A percentile compares a stretch with the other conserved stretches of the same genome.
Conservation (phyloP, 2,329 filamentous ascomycete genomes). For the Calonectria pseudoturangicola region DNA sequence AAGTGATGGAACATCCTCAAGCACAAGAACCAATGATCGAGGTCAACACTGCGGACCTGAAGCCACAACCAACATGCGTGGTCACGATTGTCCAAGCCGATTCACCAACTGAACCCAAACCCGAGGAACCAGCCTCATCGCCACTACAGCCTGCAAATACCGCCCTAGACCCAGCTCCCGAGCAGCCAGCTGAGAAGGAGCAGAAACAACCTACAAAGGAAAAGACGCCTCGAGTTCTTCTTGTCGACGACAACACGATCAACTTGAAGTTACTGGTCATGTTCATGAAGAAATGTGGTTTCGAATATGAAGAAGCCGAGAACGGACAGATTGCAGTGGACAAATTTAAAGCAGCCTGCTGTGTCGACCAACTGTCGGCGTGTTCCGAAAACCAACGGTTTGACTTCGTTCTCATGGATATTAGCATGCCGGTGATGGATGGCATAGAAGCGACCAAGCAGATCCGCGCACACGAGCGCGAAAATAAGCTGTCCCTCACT, state of each 20-base stretch:
- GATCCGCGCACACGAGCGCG: constrained; percentile 69
- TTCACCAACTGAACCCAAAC: not conserved
- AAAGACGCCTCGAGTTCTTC: constrained; percentile 54
- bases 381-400: constrained; percentile 50
- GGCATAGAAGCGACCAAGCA: constrained; percentile 68
- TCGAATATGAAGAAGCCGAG: constrained; percentile 63
- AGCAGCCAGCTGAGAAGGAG: not conserved
- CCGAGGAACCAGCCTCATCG: not conserved
- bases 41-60: not conserved
- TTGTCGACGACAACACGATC: constrained; percentile 66
- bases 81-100: not conserved
- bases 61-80: not conserved
- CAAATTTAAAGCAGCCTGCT: constrained; percentile 59
- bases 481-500: constrained; percentile 62
- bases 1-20: not conserved
- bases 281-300: constrained; percentile 65
- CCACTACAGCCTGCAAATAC: constrained; percentile 32
- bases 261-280: constrained; percentile 65
- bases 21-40: not conserved
- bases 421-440: constrained; percentile 75
- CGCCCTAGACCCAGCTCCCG: constrained; percentile 4
- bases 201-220: not conserved
- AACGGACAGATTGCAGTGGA: constrained; percentile 69
- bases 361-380: too few relatives aligned
- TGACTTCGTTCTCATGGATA: constrained; percentile 66